Base-by-base conservation (phyloP, 2,329 filamentous ascomycete species). In the Teratosphaeriaceae sp. region DNA sequence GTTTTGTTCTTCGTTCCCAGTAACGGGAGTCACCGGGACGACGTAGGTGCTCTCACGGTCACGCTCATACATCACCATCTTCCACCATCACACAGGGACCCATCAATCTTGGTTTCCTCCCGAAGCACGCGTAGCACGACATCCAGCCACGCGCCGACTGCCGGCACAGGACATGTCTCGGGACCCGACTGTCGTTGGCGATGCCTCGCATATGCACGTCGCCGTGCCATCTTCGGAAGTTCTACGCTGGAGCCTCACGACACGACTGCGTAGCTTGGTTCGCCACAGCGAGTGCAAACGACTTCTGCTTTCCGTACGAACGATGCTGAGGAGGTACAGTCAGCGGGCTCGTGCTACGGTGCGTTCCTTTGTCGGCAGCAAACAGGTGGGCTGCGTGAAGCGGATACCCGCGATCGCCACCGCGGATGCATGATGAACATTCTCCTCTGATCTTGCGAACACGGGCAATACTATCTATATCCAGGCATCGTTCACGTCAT, bases 201-300 rank as follows among this genome's bases (percentile, higher is more conserved):
- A 19, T 27, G 44, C 40, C 42, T 23, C 15, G 39, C 38, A 47
- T 37, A 33, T 38, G 18, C 43, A 41, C 36, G 16, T 33, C 36
- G 29, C 23, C 43, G 23, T 30, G 21, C 43, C 8, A 15, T 29
- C 31, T 34, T 34, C 15, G 31, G 8, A 27, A 8, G 8, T 27
- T 27, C 24, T 13, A 27, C 24, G 24, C 24, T 8, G 24, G 8
- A 8, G 8, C 24, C 8, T 27, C 24, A 27, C 13, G 24, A 26
- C 24, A 26, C 13, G 27, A n/a, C 12, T 30, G 12, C 5, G 4
- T n/a, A 26, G 23, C 23, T 26, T 26, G 23, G 6, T 26, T 26
- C 12, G n/a, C n/a, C n/a, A n/a, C n/a, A n/a, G n/a, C n/a, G n/a
- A n/a, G n/a, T 27, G 24, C 24, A 27, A 27, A 27, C 24, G 13